Evolutionary conservation across 2,329 filamentous ascomycete genomes (phyloP).

Genomic region (Cercospora sp.): DNA sequence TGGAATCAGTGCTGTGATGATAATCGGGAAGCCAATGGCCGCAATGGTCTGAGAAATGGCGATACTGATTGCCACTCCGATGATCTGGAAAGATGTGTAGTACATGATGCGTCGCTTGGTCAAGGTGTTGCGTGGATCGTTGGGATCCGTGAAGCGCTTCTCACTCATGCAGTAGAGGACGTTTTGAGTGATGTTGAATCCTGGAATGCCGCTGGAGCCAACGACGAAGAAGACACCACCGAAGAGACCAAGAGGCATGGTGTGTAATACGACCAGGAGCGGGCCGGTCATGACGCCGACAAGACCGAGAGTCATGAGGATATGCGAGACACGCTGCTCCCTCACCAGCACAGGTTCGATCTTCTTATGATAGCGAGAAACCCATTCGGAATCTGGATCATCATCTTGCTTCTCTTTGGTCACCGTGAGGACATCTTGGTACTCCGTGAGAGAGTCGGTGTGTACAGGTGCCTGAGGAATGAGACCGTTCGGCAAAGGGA

Average conservation of each 20-base stretch:
- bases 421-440: slow-evolving; percentile 44
- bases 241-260: slow-evolving; percentile 38
- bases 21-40: slow-evolving; percentile 60
- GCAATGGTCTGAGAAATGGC: slow-evolving; percentile 62
- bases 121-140: slow-evolving; percentile 50
- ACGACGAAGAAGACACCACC: slow-evolving; percentile 61
- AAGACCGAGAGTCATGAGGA: slow-evolving; percentile 56
- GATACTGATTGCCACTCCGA: slow-evolving; percentile 56
- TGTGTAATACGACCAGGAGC: slow-evolving; percentile 31
- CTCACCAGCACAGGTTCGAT: slow-evolving; percentile 52
- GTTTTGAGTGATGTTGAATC: slow-evolving; percentile 56
- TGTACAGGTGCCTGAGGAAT: slow-evolving; percentile 62
- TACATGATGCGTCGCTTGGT: slow-evolving; percentile 49
- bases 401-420: slow-evolving; percentile 49
- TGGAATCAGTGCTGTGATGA: slow-evolving; percentile 59
- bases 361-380: slow-evolving; percentile 47
- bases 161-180: slow-evolving; percentile 52
- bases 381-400: slow-evolving; percentile 40
- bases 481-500: slow-evolving; percentile 59
- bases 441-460: slow-evolving; percentile 53
- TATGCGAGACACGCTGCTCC: slow-evolving; percentile 58
- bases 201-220: slow-evolving; percentile 54
- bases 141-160: slow-evolving; percentile 48
- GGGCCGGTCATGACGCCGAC: slow-evolving; percentile 60
- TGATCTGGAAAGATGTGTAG: slow-evolving; percentile 54